Base-by-base conservation (phyloP, 768 basidiomycete genomes). In the Coprinellus aureogranulatus region DNA sequence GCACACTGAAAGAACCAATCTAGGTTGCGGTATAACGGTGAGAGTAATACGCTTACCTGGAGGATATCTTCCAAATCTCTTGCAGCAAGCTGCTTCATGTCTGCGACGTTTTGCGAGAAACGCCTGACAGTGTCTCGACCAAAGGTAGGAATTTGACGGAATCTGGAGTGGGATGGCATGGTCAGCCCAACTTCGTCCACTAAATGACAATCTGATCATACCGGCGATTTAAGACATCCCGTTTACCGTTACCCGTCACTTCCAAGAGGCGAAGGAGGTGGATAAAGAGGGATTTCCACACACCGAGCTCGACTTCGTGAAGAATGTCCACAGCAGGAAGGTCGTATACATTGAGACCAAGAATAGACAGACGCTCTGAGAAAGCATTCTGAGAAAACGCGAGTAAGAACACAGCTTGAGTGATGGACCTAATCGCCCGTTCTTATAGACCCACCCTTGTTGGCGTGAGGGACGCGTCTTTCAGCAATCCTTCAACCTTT, bases 221-320 rank as follows among this genome's bases (percentile, higher is more conserved):
- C 72, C 68, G 34, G 8, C 50, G 16, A 44, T 73, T 62, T 2
- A 72, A 52, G 22, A 55, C 54, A 10, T 62, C 61, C 22, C 73
- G 59, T 1, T 26, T 6, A 18, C 62, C 57, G 12, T 49, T 26
- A 4, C 63, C 65, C 28, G 59, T 28, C 10, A 66, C 57, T 56
- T 67, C 52, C 0, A 76, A 57, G 9, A 77, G 61, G 0, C 70
- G 68, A 4, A 77, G 57, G 0, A 77, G 61, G 49, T 78, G 77
- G 1, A 56, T 68, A 47, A 77, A 72, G 2, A 72, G 27, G 1
- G 69, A 59, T 55, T 76, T 79, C 71, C 70, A 75, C 0, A 71
- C 66, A 9, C 75, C 73, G 10, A 77, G 57, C 55, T 77, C 74
- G 45, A 77, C 67, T 55, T 78, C 75, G 56, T 77, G 77, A 41